Percentiles rank a stretch among this genome's conserved stretches.
These are phyloP conservation scores for Sugiyamaella valdiviana DNA, from an alignment of 805 yeast species.

Conservation along the genomic window DNA sequence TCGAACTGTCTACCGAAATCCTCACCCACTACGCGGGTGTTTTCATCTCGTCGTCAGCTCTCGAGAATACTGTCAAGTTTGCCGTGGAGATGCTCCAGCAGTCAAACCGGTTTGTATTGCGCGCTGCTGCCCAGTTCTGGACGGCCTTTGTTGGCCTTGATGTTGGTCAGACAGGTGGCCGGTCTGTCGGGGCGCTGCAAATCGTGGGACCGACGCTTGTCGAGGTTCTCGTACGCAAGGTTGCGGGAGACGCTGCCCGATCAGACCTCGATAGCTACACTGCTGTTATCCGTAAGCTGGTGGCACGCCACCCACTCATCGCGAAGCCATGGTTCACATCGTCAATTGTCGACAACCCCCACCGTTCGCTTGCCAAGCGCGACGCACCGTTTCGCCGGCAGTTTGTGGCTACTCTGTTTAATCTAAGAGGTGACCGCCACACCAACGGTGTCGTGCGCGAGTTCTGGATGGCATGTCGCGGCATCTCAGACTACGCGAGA, in stretches of 20 bases:
- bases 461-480: constrained; percentile 32
- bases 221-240: constrained; percentile 35
- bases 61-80: constrained; percentile 29
- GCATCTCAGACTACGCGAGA: constrained; percentile 24
- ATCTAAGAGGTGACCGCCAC: constrained; percentile 27
- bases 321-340: constrained; percentile 18
- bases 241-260: constrained; percentile 38
- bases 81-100: constrained; percentile 39
- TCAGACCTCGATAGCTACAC: constrained; percentile 40
- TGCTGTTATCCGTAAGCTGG: constrained; percentile 32
- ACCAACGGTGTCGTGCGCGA: constrained; percentile 26
- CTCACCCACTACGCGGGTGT: constrained; percentile 17
- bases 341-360: constrained; percentile 17
- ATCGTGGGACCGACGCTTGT: constrained; percentile 29
- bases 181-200: not conserved
- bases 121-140: constrained; percentile 54
- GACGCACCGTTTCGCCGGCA: constrained; percentile 12
- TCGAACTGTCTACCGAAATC: constrained; percentile 26
- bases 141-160: constrained; percentile 33
- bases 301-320: constrained; percentile 15
- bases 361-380: constrained; percentile 4
- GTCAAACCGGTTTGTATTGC: constrained; percentile 51
- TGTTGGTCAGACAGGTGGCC: constrained; percentile 1
- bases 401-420: constrained; percentile 28
- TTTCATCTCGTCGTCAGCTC: constrained; percentile 9